Percentiles rank a stretch among this genome's conserved stretches.
Conservation (phyloP, 139 green algal species). For the Tetraselmis chui region DNA sequence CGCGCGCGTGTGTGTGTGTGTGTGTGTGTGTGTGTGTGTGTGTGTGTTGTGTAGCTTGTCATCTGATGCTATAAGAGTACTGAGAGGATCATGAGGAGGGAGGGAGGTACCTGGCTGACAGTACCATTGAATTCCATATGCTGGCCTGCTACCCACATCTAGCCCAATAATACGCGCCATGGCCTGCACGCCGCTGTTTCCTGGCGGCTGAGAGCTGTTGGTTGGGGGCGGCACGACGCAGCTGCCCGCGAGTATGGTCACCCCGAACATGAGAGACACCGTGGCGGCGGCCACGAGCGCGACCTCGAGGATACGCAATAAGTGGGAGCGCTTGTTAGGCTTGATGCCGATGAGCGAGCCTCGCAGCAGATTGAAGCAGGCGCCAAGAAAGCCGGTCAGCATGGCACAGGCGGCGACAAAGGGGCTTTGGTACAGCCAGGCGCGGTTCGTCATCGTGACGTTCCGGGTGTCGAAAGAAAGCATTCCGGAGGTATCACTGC, state of each 20-base stretch:
- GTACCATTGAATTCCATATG: slow-evolving; percentile 16
- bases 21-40: too few species aligned
- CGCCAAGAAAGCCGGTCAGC: slow-evolving; percentile 57
- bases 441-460: slow-evolving; percentile 42
- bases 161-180: not conserved
- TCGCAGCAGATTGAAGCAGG: slow-evolving; percentile 67
- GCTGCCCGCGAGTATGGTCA: slow-evolving; percentile 15
- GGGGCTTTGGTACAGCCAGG: slow-evolving; percentile 74
- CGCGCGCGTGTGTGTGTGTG: too few species aligned
- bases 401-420: slow-evolving; percentile 53
- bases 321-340: slow-evolving; percentile 36
- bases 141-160: not conserved
- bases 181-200: not conserved
- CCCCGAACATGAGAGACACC: slow-evolving; percentile 44
- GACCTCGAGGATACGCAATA: slow-evolving; percentile 34
- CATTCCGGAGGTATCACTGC: not conserved
- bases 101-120: slow-evolving; percentile 18
- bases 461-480: slow-evolving; percentile 9
- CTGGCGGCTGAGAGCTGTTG: too few species aligned
- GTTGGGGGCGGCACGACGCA: slow-evolving; percentile 39
- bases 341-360: slow-evolving; percentile 51
- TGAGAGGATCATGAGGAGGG: not conserved
- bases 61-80: not conserved
- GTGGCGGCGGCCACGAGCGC: slow-evolving; percentile 41
- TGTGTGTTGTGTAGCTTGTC: too few species aligned